Percentiles rank a stretch among this genome's conserved stretches.
Conservation (phyloP, 2,329 filamentous ascomycete genomes). For the Fusarium algeriense region DNA sequence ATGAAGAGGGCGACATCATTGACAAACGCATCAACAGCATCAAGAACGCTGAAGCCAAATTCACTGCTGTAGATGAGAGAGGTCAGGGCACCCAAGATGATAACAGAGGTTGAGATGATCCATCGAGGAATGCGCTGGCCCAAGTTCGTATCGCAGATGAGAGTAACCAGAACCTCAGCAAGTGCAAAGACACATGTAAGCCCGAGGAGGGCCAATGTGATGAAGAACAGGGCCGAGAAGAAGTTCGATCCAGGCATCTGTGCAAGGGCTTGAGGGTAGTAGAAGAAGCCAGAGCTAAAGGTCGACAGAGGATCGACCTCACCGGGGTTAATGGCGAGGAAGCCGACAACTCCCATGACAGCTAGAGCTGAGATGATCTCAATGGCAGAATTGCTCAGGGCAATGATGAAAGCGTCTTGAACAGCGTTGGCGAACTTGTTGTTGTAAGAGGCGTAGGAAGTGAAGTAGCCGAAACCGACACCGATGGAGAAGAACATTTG, state of each 20-base stretch:
- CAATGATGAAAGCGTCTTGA: constrained; percentile 66
- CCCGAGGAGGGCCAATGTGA: constrained; percentile 65
- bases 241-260: constrained; percentile 68
- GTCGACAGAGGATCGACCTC: constrained; percentile 53
- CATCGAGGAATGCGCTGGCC: constrained; percentile 54
- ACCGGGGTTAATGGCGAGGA: constrained; percentile 50
- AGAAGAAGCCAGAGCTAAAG: constrained; percentile 67
- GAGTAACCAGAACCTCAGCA: constrained; percentile 54
- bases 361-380: constrained; percentile 59
- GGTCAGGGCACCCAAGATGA: constrained; percentile 60
- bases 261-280: constrained; percentile 63
- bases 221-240: constrained; percentile 66
- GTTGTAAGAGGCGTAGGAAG: constrained; percentile 68
- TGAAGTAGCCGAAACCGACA: constrained; percentile 68
- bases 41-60: constrained; percentile 65
- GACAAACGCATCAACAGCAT: constrained; percentile 65
- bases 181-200: constrained; percentile 56
- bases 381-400: constrained; percentile 64
- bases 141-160: constrained; percentile 46
- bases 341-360: constrained; percentile 65
- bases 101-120: constrained; percentile 59
- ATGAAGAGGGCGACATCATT: constrained; percentile 65
- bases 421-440: constrained; percentile 63
- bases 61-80: constrained; percentile 66
- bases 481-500: constrained; percentile 58